Evolutionary conservation across 2,329 filamentous ascomycete species (phyloP).

Genomic region (Fusarium continuum): DNA sequence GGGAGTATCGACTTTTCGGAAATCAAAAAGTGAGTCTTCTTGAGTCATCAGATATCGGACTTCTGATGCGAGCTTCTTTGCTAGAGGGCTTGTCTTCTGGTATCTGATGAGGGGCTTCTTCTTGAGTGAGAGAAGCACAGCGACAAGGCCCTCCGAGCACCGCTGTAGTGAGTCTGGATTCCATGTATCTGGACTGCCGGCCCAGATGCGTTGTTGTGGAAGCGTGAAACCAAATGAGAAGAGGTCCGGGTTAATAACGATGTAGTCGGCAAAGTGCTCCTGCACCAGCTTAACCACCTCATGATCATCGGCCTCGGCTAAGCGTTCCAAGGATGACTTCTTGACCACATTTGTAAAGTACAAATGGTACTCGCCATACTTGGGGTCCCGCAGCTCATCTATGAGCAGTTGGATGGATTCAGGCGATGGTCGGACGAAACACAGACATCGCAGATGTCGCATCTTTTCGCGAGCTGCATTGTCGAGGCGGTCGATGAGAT

Average conservation of each 20-base stretch:
- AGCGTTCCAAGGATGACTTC: constrained; percentile 91
- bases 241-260: constrained; percentile 93
- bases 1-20: constrained; percentile 91
- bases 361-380: constrained; percentile 96
- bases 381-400: constrained; percentile 94
- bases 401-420: constrained; percentile 94
- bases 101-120: constrained; percentile 97
- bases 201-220: constrained; percentile 82
- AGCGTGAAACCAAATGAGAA: constrained; percentile 81
- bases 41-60: constrained; percentile 93
- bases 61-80: constrained; percentile 93
- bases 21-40: constrained; percentile 96
- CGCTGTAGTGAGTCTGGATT: constrained; percentile 88
- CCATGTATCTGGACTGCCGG: constrained; percentile 84
- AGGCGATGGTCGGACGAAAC: constrained; percentile 89
- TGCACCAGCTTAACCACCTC: constrained; percentile 95
- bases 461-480: constrained; percentile 94
- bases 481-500: constrained; percentile 95
- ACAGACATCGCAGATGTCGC: constrained; percentile 93
- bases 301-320: constrained; percentile 96
- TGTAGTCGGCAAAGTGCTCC: constrained; percentile 96
- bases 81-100: constrained; percentile 86
- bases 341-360: constrained; percentile 98
- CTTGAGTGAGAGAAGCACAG: constrained; percentile 86
- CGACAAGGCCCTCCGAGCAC: constrained; percentile 86